Conservation (phyloP, 176 grass and related monocot species). For the Dactylis glomerata region DNA sequence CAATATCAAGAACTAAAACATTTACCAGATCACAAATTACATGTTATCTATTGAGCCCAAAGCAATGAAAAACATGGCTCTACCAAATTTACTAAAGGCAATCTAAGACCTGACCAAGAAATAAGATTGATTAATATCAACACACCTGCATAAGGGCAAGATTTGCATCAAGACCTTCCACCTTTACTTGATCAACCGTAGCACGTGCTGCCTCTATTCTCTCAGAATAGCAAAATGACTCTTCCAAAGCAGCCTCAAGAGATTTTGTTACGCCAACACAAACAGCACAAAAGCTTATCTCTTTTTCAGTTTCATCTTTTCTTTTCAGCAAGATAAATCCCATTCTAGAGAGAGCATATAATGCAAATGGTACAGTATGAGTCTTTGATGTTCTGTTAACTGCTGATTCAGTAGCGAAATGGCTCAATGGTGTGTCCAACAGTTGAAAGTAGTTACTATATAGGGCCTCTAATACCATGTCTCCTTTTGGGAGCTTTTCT, state of each 20-base stretch:
- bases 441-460: slow-evolving; percentile 63
- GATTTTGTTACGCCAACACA: slow-evolving; percentile 66
- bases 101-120: not conserved
- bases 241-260: slow-evolving; percentile 73
- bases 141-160: slow-evolving; percentile 71
- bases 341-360: slow-evolving; percentile 65
- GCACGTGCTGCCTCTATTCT: slow-evolving; percentile 69
- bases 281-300: slow-evolving; percentile 49
- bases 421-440: slow-evolving; percentile 41
- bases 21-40: slow-evolving; percentile 21
- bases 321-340: slow-evolving; percentile 57
- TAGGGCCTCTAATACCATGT: slow-evolving; percentile 79
- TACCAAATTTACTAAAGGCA: not conserved
- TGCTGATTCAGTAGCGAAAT: slow-evolving; percentile 32
- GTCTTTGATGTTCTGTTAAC: slow-evolving; percentile 24
- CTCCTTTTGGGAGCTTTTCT: slow-evolving; percentile 94
- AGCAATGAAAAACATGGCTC: slow-evolving; percentile 1
- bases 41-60: slow-evolving; percentile 18
- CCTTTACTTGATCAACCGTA: slow-evolving; percentile 73
- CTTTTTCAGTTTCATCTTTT: slow-evolving; percentile 48
- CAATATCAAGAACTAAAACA: not conserved
- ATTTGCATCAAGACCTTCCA: slow-evolving; percentile 77
- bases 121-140: slow-evolving; percentile 17
- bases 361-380: slow-evolving; percentile 68
- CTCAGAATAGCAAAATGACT: slow-evolving; percentile 76